Evolutionary conservation across 2,329 filamentous ascomycete species (phyloP).

Genomic region (Tetracladium maxilliforme): DNA sequence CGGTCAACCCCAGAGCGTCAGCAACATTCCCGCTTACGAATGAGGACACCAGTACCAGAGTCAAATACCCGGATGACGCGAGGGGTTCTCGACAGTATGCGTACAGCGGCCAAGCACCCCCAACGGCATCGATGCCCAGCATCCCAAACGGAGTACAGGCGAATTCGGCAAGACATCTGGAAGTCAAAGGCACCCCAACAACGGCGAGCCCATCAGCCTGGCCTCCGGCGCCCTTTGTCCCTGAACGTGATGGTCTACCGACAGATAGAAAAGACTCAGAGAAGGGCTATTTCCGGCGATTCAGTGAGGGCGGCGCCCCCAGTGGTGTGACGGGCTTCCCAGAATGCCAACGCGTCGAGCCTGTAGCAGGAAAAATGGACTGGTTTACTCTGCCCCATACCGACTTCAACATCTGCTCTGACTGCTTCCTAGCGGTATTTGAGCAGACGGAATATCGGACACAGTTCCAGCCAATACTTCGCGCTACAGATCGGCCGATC

Average conservation of each 20-base stretch:
- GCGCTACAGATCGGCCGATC: constrained; percentile 40
- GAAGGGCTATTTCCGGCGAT: constrained; percentile 35
- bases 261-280: constrained; percentile 22
- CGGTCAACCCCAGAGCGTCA: too few species aligned
- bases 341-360: constrained; percentile 52
- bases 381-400: constrained; percentile 68
- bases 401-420: constrained; percentile 68
- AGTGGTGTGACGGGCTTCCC: constrained; percentile 35
- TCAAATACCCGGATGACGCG: too few species aligned
- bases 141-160: too few species aligned
- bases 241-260: constrained; percentile 12
- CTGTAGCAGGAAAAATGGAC: constrained; percentile 50
- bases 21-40: too few species aligned
- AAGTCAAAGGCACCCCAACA: constrained; percentile 1
- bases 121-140: too few species aligned
- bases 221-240: constrained; percentile 30
- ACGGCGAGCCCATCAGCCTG: constrained; percentile 15
- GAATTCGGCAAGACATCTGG: too few species aligned
- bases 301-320: constrained; percentile 34
- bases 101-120: too few species aligned
- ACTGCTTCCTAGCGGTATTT: constrained; percentile 61
- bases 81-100: too few species aligned
- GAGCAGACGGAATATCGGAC: constrained; percentile 50
- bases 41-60: too few species aligned
- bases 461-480: constrained; percentile 47